Conservation (phyloP, 306 rosid genomes). For the Prunus mongolica region DNA sequence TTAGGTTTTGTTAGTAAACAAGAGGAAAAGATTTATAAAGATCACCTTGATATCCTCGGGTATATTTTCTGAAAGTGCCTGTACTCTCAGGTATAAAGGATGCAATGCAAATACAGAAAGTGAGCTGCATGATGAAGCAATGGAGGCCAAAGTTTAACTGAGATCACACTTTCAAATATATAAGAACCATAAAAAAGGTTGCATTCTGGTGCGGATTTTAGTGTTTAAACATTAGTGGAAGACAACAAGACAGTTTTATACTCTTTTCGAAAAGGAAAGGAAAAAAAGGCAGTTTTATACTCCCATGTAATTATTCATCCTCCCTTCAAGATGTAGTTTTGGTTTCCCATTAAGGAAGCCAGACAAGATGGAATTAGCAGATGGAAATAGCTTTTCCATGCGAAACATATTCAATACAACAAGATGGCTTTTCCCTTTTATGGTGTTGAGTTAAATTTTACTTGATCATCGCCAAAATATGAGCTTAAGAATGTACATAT, state of each 20-base stretch:
- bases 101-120: conserved; percentile 94
- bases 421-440: neutral
- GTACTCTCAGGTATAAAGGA: conserved; percentile 89
- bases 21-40: conserved; percentile 2
- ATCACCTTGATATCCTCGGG: conserved; percentile 77
- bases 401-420: too few species aligned
- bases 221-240: neutral
- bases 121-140: conserved; percentile 59
- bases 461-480: conserved; percentile 8
- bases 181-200: neutral
- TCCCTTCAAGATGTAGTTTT: neutral
- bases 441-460: neutral
- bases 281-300: neutral
- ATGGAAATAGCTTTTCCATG: neutral
- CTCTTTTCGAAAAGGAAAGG: too few species aligned
- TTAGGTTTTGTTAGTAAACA: neutral
- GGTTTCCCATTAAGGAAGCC: neutral
- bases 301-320: neutral
- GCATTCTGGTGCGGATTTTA: neutral
- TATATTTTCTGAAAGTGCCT: conserved; percentile 74
- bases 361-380: neutral
- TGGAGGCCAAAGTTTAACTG: conserved; percentile 4
- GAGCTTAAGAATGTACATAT: conserved; percentile 16
- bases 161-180: conserved; percentile 8
- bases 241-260: neutral